Evolutionary conservation across 768 basidiomycete species (phyloP), one percentile per base, ranked within the genome.

Genomic region (Chlorophyllum brunneum): DNA sequence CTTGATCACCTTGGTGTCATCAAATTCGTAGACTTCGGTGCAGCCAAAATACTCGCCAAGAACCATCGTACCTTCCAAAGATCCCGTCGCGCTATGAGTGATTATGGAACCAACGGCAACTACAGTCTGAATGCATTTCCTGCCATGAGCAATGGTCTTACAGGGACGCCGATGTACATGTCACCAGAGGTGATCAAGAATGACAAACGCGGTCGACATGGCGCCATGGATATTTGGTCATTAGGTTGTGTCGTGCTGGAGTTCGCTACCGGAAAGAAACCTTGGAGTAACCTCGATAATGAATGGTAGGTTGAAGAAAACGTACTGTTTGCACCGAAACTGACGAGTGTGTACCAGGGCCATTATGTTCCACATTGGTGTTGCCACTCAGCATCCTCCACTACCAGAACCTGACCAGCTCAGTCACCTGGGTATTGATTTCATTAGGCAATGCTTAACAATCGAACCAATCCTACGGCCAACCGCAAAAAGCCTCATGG

Each of bases 111-210:
- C 10, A 41, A 41, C n/a, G 42, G 42, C 13, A 53, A 46, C 23
- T 60, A 62, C 18, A 58, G 62, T n/a, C 50, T 58, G 53, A 68
- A 63, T 41, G 61, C 64, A 8, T 59, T 67, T 37, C 59, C 66
- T 24, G 67, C 64, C 4, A 74, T 86, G 69, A 85, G 85, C 64
- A 94, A 93, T 69, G 90, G 89, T 59, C 71, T 99, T 29, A 97
- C 95, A 1, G 95, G 94, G 15, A 99, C 97, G 10, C 97, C 97
- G 0, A 98, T 98, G 95, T 98, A 99, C 68, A 98, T 99, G 92
- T 97, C 95, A 4, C 97, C 97, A 1, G 97, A 99, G 65, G 84
- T 97, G 48, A 98, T 99, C 74, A 92, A 95, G 72, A 97, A 89
- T 60, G 92, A 95, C 60, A 86, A 79, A 56, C 76, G 84, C 11